Conservation (phyloP, 2,329 filamentous ascomycete genomes). For the Gaeumannomyces tritici region DNA sequence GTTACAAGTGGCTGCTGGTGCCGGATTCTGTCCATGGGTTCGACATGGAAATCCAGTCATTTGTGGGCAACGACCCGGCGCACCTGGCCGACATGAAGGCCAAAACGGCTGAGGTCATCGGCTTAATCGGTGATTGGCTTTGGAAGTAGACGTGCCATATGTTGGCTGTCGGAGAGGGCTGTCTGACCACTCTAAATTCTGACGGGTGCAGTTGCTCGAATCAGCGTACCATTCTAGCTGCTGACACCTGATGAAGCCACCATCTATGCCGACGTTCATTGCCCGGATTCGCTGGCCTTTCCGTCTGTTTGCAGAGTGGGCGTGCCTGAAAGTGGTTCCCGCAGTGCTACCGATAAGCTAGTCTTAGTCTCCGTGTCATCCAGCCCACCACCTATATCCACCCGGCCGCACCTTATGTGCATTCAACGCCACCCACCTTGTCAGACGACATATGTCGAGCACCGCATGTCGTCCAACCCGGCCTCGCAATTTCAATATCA, state of each 20-base stretch:
- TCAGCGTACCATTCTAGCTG: background rate
- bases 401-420: background rate
- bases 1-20: conserved; percentile 20
- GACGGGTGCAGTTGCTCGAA: background rate
- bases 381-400: background rate
- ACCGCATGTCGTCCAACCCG: background rate
- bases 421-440: background rate
- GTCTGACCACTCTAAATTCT: background rate
- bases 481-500: background rate
- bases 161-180: background rate
- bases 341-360: background rate
- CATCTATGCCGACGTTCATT: background rate
- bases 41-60: conserved; percentile 13
- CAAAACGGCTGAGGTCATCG: conserved; percentile 16
- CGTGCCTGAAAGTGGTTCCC: too few species aligned
- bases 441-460: background rate
- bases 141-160: background rate
- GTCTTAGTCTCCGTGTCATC: background rate
- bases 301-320: too few species aligned
- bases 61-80: conserved; percentile 11
- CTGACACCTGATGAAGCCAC: background rate
- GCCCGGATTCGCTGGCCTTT: background rate
- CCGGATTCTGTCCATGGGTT: conserved; percentile 21
- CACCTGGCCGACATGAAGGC: conserved; percentile 13
- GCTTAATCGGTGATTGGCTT: conserved; percentile 17